Conservation (phyloP, 2,329 filamentous ascomycete species). For the Stachybotrys chartarum region DNA sequence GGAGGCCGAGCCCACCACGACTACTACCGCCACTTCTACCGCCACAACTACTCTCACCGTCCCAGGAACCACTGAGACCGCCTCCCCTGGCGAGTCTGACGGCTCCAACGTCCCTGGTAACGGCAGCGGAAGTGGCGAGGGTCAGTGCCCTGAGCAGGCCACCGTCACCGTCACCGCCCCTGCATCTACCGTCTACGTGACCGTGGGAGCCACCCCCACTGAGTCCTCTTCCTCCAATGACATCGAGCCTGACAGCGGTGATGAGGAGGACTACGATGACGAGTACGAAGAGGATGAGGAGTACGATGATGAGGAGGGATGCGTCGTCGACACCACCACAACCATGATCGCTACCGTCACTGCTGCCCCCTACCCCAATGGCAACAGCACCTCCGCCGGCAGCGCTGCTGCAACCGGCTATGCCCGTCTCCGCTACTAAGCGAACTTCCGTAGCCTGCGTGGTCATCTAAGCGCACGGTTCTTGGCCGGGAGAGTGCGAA, state of each 20-base stretch:
- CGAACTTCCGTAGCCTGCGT: not conserved
- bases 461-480: not conserved
- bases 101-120: slow-evolving; percentile 6
- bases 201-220: slow-evolving; percentile 17
- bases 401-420: slow-evolving; percentile 27
- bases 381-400: slow-evolving; percentile 27
- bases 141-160: slow-evolving; percentile 2
- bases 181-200: slow-evolving; percentile 29
- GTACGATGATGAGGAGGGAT: slow-evolving; percentile 9
- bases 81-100: slow-evolving; percentile 11
- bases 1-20: slow-evolving; percentile 24
- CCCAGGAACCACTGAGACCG: slow-evolving; percentile 14
- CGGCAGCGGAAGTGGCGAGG: slow-evolving; percentile 8
- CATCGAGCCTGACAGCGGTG: slow-evolving; percentile 11
- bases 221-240: slow-evolving; percentile 7
- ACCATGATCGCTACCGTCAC: slow-evolving; percentile 24
- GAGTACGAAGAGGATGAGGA: slow-evolving; percentile 9
- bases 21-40: slow-evolving; percentile 28
- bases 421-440: slow-evolving; percentile 24
- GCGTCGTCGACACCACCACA: slow-evolving; percentile 15
- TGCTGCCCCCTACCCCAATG: slow-evolving; percentile 33
- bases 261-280: slow-evolving; percentile 4
- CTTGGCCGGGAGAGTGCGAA: not conserved
- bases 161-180: slow-evolving; percentile 18
- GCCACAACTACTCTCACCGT: slow-evolving; percentile 27